phyloP scores from a whole-genome alignment of 192 early-diverging fungal species.

The Gigaspora rosea region DNA sequence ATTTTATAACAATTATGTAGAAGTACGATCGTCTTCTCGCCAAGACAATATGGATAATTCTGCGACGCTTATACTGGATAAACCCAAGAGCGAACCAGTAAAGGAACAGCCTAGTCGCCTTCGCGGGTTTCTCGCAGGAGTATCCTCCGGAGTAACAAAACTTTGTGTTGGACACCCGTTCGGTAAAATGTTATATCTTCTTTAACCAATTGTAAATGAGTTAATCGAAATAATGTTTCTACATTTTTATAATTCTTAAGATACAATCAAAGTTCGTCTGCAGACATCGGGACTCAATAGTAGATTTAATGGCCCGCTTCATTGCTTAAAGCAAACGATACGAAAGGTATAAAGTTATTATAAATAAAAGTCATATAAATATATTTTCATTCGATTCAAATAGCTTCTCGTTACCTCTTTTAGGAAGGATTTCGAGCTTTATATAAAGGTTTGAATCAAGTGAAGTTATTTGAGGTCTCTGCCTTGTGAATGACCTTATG shows the following conservation, averaged over 20 bases:
- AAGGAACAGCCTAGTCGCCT: conserved; percentile 49
- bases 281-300: conserved; percentile 70
- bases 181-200: conserved; percentile 43
- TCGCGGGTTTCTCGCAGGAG: conserved; percentile 71
- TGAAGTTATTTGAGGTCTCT: background rate
- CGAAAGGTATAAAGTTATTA: conserved; percentile 17
- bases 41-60: too few species aligned
- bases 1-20: too few species aligned
- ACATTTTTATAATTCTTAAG: conserved; percentile 35
- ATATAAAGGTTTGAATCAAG: conserved; percentile 66
- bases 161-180: conserved; percentile 81
- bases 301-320: conserved; percentile 70
- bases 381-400: too few species aligned
- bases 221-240: background rate
- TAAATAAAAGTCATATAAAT: too few species aligned
- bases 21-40: too few species aligned
- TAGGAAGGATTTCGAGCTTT: conserved; percentile 74
- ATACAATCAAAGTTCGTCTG: conserved; percentile 80
- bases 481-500: background rate
- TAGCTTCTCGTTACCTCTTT: too few species aligned
- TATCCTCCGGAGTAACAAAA: conserved; percentile 77
- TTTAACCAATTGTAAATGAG: background rate
- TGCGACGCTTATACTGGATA: too few species aligned
- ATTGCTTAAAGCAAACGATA: conserved; percentile 68
- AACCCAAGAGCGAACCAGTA: background rate